A percentile compares a stretch with the other conserved stretches of the same genome.
Evolutionary conservation across 2,329 filamentous ascomycete genomes (phyloP).

Genomic region (Pyrenophora teres): DNA sequence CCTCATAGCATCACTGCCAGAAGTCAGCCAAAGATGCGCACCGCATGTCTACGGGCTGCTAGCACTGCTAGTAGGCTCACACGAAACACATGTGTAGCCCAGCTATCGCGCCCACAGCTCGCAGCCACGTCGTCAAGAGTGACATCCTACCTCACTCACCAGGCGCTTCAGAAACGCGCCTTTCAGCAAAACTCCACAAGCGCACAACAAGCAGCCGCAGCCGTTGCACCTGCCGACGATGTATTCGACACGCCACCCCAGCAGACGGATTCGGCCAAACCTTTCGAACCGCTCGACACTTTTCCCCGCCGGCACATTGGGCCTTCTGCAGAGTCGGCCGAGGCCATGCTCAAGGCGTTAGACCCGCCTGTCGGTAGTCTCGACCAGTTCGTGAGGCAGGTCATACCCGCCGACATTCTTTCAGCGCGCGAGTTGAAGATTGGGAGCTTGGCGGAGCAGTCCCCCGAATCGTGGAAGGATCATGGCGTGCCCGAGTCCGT

Average conservation of each 20-base stretch:
- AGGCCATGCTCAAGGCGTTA: slow-evolving; percentile 79
- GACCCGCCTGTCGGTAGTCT: slow-evolving; percentile 74
- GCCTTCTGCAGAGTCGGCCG: slow-evolving; percentile 69
- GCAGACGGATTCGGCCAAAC: slow-evolving; percentile 21
- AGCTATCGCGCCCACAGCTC: slow-evolving; percentile 28
- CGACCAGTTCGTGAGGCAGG: slow-evolving; percentile 83
- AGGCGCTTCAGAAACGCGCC: slow-evolving; percentile 22
- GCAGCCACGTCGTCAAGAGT: slow-evolving; percentile 23
- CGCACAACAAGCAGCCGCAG: slow-evolving; percentile 23
- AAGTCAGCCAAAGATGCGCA: slow-evolving; percentile 35
- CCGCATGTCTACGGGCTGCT: slow-evolving; percentile 40
- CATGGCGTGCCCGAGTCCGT: slow-evolving; percentile 60
- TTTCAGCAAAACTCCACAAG: slow-evolving; percentile 32
- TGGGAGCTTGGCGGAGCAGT: slow-evolving; percentile 44
- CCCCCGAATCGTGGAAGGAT: slow-evolving; percentile 48
- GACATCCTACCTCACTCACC: slow-evolving; percentile 21
- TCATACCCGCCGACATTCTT: slow-evolving; percentile 79
- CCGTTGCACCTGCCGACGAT: slow-evolving; percentile 35
- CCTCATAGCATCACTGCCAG: slow-evolving; percentile 1
- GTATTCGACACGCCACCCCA: slow-evolving; percentile 35
- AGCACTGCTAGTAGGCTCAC: slow-evolving; percentile 35
- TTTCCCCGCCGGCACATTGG: slow-evolving; percentile 89
- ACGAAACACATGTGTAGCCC: slow-evolving; percentile 25
- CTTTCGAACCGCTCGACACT: slow-evolving; percentile 59
- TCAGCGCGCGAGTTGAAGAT: slow-evolving; percentile 68